Base-by-base conservation (phyloP, 768 basidiomycete genomes). In the Amylocystis lapponica region DNA sequence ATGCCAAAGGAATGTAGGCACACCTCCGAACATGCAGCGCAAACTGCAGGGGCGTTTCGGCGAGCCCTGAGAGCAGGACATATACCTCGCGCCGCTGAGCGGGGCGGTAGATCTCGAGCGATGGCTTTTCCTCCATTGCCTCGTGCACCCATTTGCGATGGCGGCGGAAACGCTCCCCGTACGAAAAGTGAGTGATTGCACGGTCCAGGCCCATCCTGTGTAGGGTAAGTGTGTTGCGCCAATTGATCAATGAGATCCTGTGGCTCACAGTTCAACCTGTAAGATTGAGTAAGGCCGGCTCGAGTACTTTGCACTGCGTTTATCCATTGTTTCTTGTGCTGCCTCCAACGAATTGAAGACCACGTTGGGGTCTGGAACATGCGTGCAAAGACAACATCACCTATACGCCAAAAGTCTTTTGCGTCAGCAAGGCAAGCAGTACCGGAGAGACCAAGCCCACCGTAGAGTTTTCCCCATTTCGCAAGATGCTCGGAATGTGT, bases 401-500 rank as follows among this genome's bases (percentile, higher is more conserved):
- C 57, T 54, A 12, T 22, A 19, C 14, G 12, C 23, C 5, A 17
- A 36, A 21, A 20, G 4, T 12, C 12, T 20, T 7, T 5, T 5
- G 17, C 16, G 14, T 20, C 12, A 36, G 35, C 4, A 14, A 34
- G 7, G 3, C 5, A 9, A 34, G 16, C 7, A 8, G 8, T 7
- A 34, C 33, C 16, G 16, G 7, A 7, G 7, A 17, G 7, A 34
- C 8, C 13, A 14, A 39, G 38, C 36, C n/a, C 25, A 64, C 63
- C 63, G 36, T 59, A 64, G 16, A 17, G 27, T 37, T 49, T 48
- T 12, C 52, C 52, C 64, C 64, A 65, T n/a, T 56, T 46, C 9
- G 43, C 38, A 41, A 64, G 60, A 8, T 52, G 46, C 19, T 56
- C 48, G 10, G 52, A 30, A 3, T n/a, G n/a, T n/a, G n/a, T n/a